These are phyloP conservation scores for Botrytis elliptica DNA, from an alignment of 2,329 filamentous ascomycete species.

Conservation along the genomic window DNA sequence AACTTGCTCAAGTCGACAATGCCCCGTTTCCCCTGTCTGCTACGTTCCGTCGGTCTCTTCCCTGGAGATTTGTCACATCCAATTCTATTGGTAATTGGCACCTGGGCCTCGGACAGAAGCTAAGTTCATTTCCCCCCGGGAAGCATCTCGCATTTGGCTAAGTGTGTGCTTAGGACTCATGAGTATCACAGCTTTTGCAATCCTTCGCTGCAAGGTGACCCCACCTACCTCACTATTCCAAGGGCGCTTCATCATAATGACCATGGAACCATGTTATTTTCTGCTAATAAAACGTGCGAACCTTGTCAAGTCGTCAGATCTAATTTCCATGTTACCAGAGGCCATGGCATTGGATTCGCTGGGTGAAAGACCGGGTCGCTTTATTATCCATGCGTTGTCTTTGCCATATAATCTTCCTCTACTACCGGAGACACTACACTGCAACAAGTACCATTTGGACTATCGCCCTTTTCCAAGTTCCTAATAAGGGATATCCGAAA, in stretches of 20 bases:
- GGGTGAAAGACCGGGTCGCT: conserved; percentile 17
- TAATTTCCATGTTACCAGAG: conserved; percentile 25
- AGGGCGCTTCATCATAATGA: conserved; percentile 14
- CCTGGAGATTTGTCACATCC: neutral
- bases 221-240: conserved; percentile 5
- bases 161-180: conserved; percentile 20
- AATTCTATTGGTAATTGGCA: conserved; percentile 12
- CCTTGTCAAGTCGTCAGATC: conserved; percentile 29
- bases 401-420: conserved; percentile 6
- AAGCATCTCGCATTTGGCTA: conserved; percentile 17
- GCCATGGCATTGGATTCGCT: conserved; percentile 30
- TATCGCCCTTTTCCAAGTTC: conserved; percentile 2
- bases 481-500: conserved; percentile 1
- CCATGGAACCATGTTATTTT: conserved; percentile 2
- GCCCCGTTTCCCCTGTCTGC: neutral
- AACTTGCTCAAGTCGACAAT: neutral
- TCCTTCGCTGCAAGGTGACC: conserved; percentile 17
- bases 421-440: conserved; percentile 10
- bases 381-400: conserved; percentile 21
- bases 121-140: conserved; percentile 6
- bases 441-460: conserved; percentile 2
- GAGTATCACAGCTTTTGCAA: conserved; percentile 20
- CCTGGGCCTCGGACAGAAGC: conserved; percentile 10
- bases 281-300: conserved; percentile 25
- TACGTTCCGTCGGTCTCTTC: neutral